Evolutionary conservation across 305 asterid species (phyloP), one percentile per base, ranked within the genome.

Genomic region (Salvia sclarea): DNA sequence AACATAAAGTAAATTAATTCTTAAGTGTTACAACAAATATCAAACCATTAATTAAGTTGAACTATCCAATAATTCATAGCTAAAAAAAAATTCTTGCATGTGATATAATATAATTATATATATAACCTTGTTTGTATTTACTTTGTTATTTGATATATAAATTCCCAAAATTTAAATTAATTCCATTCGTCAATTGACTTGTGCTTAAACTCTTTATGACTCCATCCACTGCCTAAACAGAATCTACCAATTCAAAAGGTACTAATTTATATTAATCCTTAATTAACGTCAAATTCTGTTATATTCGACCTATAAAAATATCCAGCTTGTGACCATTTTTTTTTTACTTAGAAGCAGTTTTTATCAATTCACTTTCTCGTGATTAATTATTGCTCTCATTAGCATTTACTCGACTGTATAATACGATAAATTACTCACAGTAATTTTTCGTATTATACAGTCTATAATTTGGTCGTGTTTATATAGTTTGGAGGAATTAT

Each of bases 161-260:
- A 20, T 18, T 48, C 38, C 7, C 28, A 6, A 18, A 48, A 2
- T 41, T 3, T 13, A 11, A 33, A 33, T 33, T 2, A 33, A 7
- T 33, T 33, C 8, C 5, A 33, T 2, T 33, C 16, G 14, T 11
- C 47, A 52, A 20, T 21, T 21, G 30, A 21, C 52, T 52, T 52
- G 9, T n/a, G n/a, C n/a, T n/a, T n/a, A n/a, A n/a, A n/a, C n/a
- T 52, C 17, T 22, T 52, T 22, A 22, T 21, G 17, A 17, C 58
- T 52, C 5, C 21, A 33, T 52, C 58, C 28, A 52, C 58, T 50
- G 2, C 57, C 31, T 20, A 21, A 50, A 50, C 57, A 50, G 50
- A 50, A 50, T 50, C 17, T 21, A 22, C 58, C 58, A 52, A 52
- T 11, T 52, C 58, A 52, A 52, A 52, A 9, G 33, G 58, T 10